Conservation (phyloP, 2,329 filamentous ascomycete species). For the Penicillium sp. region DNA sequence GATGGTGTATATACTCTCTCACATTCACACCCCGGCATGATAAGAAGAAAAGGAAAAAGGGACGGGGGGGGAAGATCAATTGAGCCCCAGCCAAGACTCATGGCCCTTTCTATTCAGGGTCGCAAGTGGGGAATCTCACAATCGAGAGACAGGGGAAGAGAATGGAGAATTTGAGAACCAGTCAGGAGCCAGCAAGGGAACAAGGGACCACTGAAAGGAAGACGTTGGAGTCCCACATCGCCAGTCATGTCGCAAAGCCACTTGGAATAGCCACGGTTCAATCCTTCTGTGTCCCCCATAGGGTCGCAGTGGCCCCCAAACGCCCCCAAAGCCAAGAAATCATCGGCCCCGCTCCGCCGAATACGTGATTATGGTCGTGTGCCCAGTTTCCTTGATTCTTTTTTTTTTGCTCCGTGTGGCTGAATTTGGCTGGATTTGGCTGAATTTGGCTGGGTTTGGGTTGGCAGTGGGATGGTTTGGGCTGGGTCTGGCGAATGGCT, state of each 20-base stretch:
- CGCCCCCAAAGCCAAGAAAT: background rate
- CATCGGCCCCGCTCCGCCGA: background rate
- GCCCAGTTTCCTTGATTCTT: background rate
- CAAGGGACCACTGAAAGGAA: background rate
- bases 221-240: background rate
- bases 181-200: background rate
- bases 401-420: background rate
- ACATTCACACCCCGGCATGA: background rate
- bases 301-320: background rate
- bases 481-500: background rate
- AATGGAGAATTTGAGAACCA: background rate
- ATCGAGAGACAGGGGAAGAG: background rate
- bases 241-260: background rate
- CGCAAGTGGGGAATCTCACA: background rate
- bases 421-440: background rate
- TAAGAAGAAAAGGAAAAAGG: background rate
- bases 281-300: background rate
- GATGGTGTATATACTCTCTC: constrained; percentile 1
- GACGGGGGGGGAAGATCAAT: background rate
- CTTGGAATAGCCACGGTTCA: background rate
- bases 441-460: background rate
- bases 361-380: constrained; percentile 1
- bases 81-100: constrained; percentile 6
- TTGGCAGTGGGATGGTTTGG: background rate
- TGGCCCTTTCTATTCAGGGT: background rate